Percentiles rank a stretch among this genome's conserved stretches.
These are phyloP conservation scores for Lyophyllum decastes DNA, from an alignment of 768 basidiomycete genomes.

Conservation along the genomic window DNA sequence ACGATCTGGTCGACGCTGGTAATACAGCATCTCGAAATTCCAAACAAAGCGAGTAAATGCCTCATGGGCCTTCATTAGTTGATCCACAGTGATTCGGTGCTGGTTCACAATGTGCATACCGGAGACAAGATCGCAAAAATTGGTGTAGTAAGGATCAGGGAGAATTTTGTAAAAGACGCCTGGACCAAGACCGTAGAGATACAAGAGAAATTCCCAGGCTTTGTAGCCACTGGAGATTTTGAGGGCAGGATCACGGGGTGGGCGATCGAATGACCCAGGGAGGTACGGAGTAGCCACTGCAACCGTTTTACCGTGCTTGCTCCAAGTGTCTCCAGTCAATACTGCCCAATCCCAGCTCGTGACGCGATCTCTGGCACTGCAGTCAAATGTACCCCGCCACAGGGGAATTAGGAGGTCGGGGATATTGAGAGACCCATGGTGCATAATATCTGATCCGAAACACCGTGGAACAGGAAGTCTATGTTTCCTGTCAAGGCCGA, in stretches of 20 bases:
- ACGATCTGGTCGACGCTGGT: slow-evolving; percentile 25
- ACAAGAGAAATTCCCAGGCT: slow-evolving; percentile 32
- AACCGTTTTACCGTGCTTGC: slow-evolving; percentile 28
- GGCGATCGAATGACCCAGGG: slow-evolving; percentile 28
- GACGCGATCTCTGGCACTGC: slow-evolving; percentile 17
- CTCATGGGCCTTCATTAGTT: slow-evolving; percentile 24
- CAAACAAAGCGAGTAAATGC: slow-evolving; percentile 23
- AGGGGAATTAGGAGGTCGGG: slow-evolving; percentile 4
- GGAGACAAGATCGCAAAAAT: slow-evolving; percentile 33
- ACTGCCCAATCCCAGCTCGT: slow-evolving; percentile 32
- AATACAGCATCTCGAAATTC: slow-evolving; percentile 37
- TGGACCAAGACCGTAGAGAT: slow-evolving; percentile 35
- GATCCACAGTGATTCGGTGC: slow-evolving; percentile 15
- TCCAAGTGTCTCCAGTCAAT: slow-evolving; percentile 31
- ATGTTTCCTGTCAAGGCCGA: too few relatives aligned
- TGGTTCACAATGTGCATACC: slow-evolving; percentile 27
- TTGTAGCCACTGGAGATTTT: slow-evolving; percentile 42
- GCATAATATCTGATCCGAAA: too few relatives aligned
- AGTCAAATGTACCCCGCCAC: slow-evolving; percentile 30
- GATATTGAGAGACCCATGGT: slow-evolving; percentile 33
- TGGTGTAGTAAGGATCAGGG: slow-evolving; percentile 25
- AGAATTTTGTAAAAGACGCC: slow-evolving; percentile 29
- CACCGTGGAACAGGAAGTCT: too few relatives aligned
- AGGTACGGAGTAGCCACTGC: slow-evolving; percentile 17
- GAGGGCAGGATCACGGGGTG: slow-evolving; percentile 29